Evolutionary conservation across 2,329 filamentous ascomycete species (phyloP).

Genomic region (Exserohilum turcica): DNA sequence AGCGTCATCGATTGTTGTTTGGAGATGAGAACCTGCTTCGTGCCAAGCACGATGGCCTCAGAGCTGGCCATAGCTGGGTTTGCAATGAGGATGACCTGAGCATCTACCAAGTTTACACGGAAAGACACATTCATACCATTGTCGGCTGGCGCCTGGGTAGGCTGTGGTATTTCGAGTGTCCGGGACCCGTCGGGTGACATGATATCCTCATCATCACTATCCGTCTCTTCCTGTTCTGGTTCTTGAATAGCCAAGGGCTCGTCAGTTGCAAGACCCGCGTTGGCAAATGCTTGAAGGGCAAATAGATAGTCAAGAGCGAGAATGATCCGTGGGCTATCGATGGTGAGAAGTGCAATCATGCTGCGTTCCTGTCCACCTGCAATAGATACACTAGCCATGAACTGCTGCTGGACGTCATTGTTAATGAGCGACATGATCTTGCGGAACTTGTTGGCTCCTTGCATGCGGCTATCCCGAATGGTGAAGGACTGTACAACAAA

Average conservation of each 20-base stretch:
- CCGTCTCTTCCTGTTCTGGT: constrained; percentile 55
- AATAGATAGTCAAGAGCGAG: constrained; percentile 96
- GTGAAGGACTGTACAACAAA: constrained; percentile 93
- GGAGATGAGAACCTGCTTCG: constrained; percentile 89
- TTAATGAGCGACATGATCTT: constrained; percentile 98
- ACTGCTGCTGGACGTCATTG: constrained; percentile 87
- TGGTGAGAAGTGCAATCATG: constrained; percentile 86
- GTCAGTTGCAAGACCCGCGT: constrained; percentile 65
- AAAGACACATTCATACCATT: constrained; percentile 77
- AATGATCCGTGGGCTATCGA: constrained; percentile 93
- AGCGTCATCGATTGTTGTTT: constrained; percentile 93
- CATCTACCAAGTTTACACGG: constrained; percentile 91
- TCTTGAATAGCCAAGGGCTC: constrained; percentile 64
- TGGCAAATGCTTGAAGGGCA: constrained; percentile 82
- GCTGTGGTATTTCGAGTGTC: constrained; percentile 21
- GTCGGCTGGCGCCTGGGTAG: constrained; percentile 39
- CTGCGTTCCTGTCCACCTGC: constrained; percentile 80
- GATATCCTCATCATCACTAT: constrained; percentile 44
- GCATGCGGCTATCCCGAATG: constrained; percentile 86
- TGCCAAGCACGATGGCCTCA: constrained; percentile 93
- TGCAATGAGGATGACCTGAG: constrained; percentile 93
- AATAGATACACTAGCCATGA: constrained; percentile 97
- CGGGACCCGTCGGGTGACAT: constrained; percentile 41
- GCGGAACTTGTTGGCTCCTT: constrained; percentile 91
- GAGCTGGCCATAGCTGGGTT: constrained; percentile 89